Base-by-base conservation (phyloP, 140 eudicot genomes). In the Senecio squalidus region DNA sequence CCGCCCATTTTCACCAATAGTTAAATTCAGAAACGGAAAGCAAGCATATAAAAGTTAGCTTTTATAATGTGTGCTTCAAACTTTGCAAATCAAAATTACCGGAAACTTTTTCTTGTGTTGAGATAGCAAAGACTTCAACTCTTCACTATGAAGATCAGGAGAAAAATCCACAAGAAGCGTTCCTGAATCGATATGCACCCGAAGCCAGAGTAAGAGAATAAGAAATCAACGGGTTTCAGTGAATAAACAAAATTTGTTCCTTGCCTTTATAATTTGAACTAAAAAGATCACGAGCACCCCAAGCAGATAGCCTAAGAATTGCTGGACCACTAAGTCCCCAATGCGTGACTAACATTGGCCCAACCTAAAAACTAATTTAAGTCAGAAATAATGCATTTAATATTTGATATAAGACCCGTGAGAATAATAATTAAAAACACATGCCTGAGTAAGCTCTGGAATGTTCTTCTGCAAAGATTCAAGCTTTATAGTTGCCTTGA, bases 251-350 rank as follows among this genome's bases (percentile, higher is more conserved):
- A n/a, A 66, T 15, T 54, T 15, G n/a, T 61, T 52, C 36, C 25
- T 74, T 58, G 78, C 98, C 98, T 73, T 77, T 81, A 44, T 91
- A 91, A 62, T 70, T 80, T 47, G 92, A 78, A 70, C 66, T 67
- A 39, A 70, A 81, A 24, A 91, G 84, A 39, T 81, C 74, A 64
- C 98, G 96, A 15, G 98, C 96, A 52, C 91, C 94, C 98, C 98
- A 91, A 44, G 98, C 98, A 72, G 98, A 91, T 69, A 91, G 61
- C 2, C 96, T 84, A 51, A 91, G 96, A 78, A 91, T 78, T 34
- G 81, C 96, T 13, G 96, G 96, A 53, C 98, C 98, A 61, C 98
- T 86, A 60, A 91, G 87, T 44, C 98, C 98, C 98, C 98, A 91
- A 52, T 91, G 98, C 45, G 98, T 91, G 36, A 86, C 94, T 47